phyloP scores from a whole-genome alignment of 139 green algal genomes.

The Astrephomene gubernaculifera region DNA sequence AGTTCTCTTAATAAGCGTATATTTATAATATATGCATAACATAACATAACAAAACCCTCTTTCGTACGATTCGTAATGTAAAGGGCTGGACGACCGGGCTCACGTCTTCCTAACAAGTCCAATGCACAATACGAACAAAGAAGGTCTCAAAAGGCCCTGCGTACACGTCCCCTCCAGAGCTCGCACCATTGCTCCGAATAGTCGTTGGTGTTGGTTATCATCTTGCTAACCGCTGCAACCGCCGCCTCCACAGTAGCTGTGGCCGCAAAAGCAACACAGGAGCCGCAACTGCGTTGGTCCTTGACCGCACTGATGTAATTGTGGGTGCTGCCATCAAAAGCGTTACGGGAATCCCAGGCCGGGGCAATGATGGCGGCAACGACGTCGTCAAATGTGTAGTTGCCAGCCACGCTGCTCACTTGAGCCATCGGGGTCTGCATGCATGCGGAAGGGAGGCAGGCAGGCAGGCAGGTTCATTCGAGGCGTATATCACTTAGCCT shows the following conservation, averaged over 20 bases:
- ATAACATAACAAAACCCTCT: too few relatives aligned
- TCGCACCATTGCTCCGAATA: conserved; percentile 7
- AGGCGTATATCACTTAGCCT: too few relatives aligned
- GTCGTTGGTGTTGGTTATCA: background rate
- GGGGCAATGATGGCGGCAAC: background rate
- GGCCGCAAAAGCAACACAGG: conserved; percentile 68
- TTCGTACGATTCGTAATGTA: too few relatives aligned
- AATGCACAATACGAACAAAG: too few relatives aligned
- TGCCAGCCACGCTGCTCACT: background rate
- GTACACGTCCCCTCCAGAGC: too few relatives aligned
- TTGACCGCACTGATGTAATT: conserved; percentile 64
- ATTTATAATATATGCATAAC: too few relatives aligned
- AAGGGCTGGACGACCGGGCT: too few relatives aligned
- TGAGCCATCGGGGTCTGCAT: conserved; percentile 8
- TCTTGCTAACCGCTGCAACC: background rate
- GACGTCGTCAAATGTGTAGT: conserved; percentile 1
- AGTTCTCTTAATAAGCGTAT: too few relatives aligned
- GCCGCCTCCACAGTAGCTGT: background rate
- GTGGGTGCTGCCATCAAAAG: background rate
- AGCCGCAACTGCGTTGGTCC: conserved; percentile 71
- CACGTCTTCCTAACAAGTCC: too few relatives aligned
- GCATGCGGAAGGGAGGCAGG: too few relatives aligned
- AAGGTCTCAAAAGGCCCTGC: too few relatives aligned
- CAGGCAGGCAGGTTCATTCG: too few relatives aligned
- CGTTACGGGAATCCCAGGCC: conserved; percentile 11